These are phyloP conservation scores for Oryza punctata DNA, from an alignment of 176 grass and related monocot species.

Conservation along the genomic window DNA sequence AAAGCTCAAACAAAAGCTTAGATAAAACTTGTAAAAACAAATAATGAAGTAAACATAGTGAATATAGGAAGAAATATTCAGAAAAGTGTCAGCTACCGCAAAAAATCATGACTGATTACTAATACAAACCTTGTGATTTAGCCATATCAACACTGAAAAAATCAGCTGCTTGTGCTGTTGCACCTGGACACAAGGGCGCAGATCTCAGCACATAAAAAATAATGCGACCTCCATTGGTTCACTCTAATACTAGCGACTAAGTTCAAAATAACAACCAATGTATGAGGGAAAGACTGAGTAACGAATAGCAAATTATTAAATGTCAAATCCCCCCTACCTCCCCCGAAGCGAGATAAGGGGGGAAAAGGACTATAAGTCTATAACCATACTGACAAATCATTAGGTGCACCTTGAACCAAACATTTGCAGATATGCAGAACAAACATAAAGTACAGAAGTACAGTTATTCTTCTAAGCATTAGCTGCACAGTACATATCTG, in stretches of 20 bases:
- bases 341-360: too few relatives aligned
- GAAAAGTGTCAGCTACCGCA: neutral
- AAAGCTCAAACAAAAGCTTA: neutral
- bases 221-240: neutral
- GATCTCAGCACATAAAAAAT: neutral
- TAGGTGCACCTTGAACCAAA: neutral
- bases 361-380: too few relatives aligned
- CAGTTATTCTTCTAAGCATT: neutral
- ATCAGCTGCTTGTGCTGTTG: neutral
- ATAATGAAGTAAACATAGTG: neutral
- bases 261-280: too few relatives aligned
- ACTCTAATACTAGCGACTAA: neutral
- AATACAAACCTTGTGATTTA: slow-evolving; percentile 16
- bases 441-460: neutral
- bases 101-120: slow-evolving; percentile 13
- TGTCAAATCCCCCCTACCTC: too few relatives aligned
- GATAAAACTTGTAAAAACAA: neutral
- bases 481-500: neutral
- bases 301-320: too few relatives aligned
- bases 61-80: neutral
- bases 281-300: too few relatives aligned
- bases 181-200: slow-evolving; percentile 30
- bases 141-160: neutral
- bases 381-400: neutral
- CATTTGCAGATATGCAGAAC: neutral